These are phyloP conservation scores for Trichosporon sp. DNA, from an alignment of 1,284 basidiomycete species.

Conservation along the genomic window DNA sequence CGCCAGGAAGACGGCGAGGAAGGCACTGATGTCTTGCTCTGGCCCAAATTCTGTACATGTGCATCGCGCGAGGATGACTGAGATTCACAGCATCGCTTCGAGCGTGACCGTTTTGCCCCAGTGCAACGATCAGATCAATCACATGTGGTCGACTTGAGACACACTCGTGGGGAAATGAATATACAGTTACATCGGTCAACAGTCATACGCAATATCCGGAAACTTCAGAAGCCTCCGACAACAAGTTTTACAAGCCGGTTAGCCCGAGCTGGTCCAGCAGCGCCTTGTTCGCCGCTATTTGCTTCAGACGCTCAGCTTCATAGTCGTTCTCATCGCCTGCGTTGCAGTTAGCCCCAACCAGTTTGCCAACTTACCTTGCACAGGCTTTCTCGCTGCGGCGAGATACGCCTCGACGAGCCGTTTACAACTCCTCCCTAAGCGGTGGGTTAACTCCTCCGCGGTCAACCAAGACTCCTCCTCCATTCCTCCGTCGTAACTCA, in stretches of 20 bases:
- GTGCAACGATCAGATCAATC: too few relatives aligned
- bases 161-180: too few relatives aligned
- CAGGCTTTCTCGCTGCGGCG: not conserved
- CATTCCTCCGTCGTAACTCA: not conserved
- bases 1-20: too few relatives aligned
- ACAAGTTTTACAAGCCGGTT: not conserved
- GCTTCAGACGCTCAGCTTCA: slow-evolving; percentile 23
- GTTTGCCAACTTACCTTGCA: not conserved
- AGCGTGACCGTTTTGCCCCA: too few relatives aligned
- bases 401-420: not conserved
- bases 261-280: slow-evolving; percentile 24
- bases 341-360: not conserved
- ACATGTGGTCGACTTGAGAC: too few relatives aligned
- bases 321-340: slow-evolving; percentile 22
- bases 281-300: slow-evolving; percentile 25
- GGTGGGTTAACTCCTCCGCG: not conserved
- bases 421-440: not conserved
- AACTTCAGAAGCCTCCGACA: not conserved
- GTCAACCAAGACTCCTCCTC: not conserved
- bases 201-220: too few relatives aligned
- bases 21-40: too few relatives aligned
- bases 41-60: too few relatives aligned
- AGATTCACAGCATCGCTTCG: too few relatives aligned
- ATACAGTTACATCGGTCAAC: too few relatives aligned
- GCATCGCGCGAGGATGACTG: too few relatives aligned